These are phyloP conservation scores for Gigaspora rosea DNA, from an alignment of 192 early-diverging fungal genomes.

Conservation along the genomic window DNA sequence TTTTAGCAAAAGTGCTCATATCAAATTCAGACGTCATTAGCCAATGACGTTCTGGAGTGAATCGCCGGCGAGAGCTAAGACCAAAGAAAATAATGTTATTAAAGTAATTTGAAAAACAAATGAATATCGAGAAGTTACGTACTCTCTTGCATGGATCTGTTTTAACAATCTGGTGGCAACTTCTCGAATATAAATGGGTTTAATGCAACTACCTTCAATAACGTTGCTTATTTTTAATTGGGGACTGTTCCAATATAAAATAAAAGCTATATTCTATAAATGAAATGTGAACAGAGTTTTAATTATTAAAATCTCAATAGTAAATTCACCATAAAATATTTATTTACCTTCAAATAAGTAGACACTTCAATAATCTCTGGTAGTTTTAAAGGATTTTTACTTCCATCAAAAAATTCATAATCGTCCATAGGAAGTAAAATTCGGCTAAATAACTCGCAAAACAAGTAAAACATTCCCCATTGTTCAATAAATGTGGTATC, in stretches of 20 bases:
- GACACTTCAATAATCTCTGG: constrained; percentile 57
- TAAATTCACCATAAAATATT: background rate
- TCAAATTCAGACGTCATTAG: constrained; percentile 61
- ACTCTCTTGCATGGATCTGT: constrained; percentile 79
- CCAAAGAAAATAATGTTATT: background rate
- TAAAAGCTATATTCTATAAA: constrained; percentile 70
- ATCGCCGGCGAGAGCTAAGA: constrained; percentile 63
- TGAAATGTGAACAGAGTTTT: background rate
- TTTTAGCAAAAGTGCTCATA: constrained; percentile 55
- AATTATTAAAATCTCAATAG: background rate
- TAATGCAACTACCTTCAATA: constrained; percentile 40
- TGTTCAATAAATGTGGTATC: constrained; percentile 45
- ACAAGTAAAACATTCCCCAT: constrained; percentile 65
- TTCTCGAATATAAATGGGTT: constrained; percentile 56
- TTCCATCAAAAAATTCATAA: constrained; percentile 77
- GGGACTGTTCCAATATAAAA: constrained; percentile 68
- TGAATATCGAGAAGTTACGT: constrained; percentile 28
- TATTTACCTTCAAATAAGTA: constrained; percentile 52
- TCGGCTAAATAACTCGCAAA: constrained; percentile 74
- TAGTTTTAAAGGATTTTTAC: constrained; percentile 52
- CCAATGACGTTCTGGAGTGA: constrained; percentile 71
- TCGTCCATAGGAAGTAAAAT: constrained; percentile 81
- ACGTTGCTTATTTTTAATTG: constrained; percentile 41
- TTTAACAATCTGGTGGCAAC: constrained; percentile 66
- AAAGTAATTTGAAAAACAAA: background rate